Evolutionary conservation across 106 monocot genomes (phyloP).

Genomic region (Allium cepa): DNA sequence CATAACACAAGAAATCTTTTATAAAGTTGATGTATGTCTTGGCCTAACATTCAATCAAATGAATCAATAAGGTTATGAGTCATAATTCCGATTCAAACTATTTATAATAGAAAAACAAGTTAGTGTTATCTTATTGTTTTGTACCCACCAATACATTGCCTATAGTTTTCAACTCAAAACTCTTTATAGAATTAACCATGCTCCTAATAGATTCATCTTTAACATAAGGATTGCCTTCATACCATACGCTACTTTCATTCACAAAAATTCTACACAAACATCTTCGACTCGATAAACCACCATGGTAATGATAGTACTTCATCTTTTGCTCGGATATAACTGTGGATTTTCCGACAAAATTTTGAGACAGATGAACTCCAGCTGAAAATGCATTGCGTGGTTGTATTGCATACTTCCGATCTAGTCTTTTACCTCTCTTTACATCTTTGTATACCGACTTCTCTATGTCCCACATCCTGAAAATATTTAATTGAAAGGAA

Average conservation of each 20-base stretch:
- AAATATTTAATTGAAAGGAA: not conserved
- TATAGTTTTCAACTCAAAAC: constrained; percentile 26
- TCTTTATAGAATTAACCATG: constrained; percentile 20
- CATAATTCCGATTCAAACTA: not conserved
- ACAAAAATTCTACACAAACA: constrained; percentile 41
- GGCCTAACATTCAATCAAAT: not conserved
- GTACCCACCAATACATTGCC: constrained; percentile 19
- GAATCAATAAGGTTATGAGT: not conserved
- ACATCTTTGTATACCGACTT: constrained; percentile 66
- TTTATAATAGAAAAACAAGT: constrained; percentile 19
- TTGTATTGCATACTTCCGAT: constrained; percentile 68
- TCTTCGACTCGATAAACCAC: constrained; percentile 25
- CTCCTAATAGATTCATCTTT: constrained; percentile 25
- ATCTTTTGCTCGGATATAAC: constrained; percentile 39
- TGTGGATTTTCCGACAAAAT: constrained; percentile 33
- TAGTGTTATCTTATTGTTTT: constrained; percentile 4
- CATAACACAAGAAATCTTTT: too few relatives aligned
- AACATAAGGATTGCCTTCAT: constrained; percentile 20
- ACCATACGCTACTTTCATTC: constrained; percentile 6
- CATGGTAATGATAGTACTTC: constrained; percentile 72
- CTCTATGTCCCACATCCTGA: constrained; percentile 77
- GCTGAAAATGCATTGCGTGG: constrained; percentile 48
- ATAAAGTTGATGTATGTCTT: too few relatives aligned
- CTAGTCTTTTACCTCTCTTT: constrained; percentile 29
- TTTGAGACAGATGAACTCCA: constrained; percentile 74